Evolutionary conservation across 108 stramenopile species (phyloP), one percentile per base, ranked within the genome.

Genomic region (Skeletonema costatum): DNA sequence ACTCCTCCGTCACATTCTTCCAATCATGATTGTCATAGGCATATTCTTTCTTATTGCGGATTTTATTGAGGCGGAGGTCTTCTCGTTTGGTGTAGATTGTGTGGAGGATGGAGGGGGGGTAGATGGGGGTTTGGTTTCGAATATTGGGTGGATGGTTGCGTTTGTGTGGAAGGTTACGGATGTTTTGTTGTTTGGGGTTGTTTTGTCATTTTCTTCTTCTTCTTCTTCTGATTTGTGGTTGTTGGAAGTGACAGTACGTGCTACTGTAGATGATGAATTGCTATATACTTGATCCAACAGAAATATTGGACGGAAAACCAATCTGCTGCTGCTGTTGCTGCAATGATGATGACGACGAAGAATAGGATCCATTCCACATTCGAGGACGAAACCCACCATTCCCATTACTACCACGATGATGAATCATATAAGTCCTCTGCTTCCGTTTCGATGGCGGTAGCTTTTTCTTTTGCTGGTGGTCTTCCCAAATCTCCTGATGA

Each of bases 401-500:
- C 9, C 39, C 60, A 46, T 62, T 62, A 29, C 58, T 14, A 53
- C 16, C n/a, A 31, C 16, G 16, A 14, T 21, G 36, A 19, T 35
- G 63, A 31, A 74, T 74, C 36, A 66, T 74, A 56, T 60, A 59
- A 16, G 73, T 66, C 44, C 73, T 46, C 50, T 60, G 73, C 36
- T 63, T 32, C 61, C 66, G 13, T 41, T 71, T 75, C 25, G 53
- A 50, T 12, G 66, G 21, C 21, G 68, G 74, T 32, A 67, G 74
- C 17, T 72, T 38, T 71, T 63, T 68, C 70, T 71, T 76, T 42
- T 75, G 76, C 53, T 87, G 88, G 36, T 86, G 78, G 25, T 87
- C 87, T 74, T 91, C 89, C 92, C 92, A 92, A 17, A 82, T 84
- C 66, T 89, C 91, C 71, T 96, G 95, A 48, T 87, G 83, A n/a